Evolutionary conservation across 1,284 basidiomycete genomes (phyloP).

Genomic region (Trametes polyzona): DNA sequence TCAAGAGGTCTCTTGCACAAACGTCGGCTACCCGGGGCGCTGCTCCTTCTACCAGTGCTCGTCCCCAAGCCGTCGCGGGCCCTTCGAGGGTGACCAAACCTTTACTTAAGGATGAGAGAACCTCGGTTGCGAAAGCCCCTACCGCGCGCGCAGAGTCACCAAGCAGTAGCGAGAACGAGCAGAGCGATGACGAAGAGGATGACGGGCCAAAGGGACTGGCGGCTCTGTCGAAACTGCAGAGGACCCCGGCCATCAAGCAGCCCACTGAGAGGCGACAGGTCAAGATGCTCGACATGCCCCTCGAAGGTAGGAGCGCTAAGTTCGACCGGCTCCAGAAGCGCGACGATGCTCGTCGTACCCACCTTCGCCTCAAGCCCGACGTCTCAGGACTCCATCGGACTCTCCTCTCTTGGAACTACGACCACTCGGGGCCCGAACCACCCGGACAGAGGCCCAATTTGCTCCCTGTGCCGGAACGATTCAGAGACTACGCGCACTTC

Average conservation of each 20-base stretch:
- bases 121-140: constrained; percentile 8
- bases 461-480: constrained; percentile 64
- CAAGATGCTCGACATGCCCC: constrained; percentile 67
- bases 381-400: constrained; percentile 78
- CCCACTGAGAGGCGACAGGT: constrained; percentile 67
- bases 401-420: constrained; percentile 90
- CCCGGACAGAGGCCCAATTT: constrained; percentile 46
- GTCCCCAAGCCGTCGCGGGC: constrained; percentile 3
- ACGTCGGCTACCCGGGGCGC: constrained; percentile 8
- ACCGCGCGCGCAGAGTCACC: constrained; percentile 37
- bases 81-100: constrained; percentile 1
- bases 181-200: constrained; percentile 59
- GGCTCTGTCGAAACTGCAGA: constrained; percentile 66
- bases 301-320: constrained; percentile 44
- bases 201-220: constrained; percentile 63
- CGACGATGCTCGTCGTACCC: constrained; percentile 66
- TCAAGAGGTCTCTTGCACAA: constrained; percentile 41
- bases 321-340: constrained; percentile 56
- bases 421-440: constrained; percentile 65
- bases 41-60: not conserved
- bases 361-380: constrained; percentile 82
- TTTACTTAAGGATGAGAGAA: constrained; percentile 16
- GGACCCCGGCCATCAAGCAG: constrained; percentile 61
- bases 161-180: constrained; percentile 37
- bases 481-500: constrained; percentile 74